phyloP scores from a whole-genome alignment of 208 protist genomes.

The Vickermania spadyakhi region DNA sequence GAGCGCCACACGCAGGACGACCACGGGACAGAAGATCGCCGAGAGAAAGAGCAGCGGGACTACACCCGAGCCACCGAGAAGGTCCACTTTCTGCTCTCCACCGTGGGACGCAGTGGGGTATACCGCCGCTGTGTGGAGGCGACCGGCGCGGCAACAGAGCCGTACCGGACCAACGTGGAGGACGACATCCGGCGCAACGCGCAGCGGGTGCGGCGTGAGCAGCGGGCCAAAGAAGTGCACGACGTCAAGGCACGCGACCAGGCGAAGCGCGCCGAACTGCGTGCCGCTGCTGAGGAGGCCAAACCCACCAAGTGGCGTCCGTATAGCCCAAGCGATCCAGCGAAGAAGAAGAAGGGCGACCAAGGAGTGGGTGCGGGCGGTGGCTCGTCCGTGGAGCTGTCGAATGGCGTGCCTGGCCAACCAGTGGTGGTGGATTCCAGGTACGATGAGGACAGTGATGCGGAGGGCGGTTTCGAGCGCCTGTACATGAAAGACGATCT shows the following conservation, averaged over 20 bases:
- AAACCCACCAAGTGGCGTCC: background rate
- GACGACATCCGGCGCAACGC: conserved; percentile 13
- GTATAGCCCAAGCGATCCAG: background rate
- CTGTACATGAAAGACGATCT: background rate
- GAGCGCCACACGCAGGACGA: background rate
- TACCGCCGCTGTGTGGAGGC: conserved; percentile 7
- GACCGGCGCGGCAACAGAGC: background rate
- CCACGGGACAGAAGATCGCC: conserved; percentile 11
- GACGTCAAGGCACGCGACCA: background rate
- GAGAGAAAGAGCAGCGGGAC: conserved; percentile 7
- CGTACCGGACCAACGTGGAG: conserved; percentile 21
- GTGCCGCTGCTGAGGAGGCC: no score
- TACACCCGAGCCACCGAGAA: background rate
- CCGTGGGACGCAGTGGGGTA: conserved; percentile 11
- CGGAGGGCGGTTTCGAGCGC: background rate
- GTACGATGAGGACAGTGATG: background rate
- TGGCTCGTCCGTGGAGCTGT: no score
- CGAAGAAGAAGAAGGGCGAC: background rate
- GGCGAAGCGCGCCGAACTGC: background rate
- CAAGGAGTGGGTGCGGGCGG: background rate
- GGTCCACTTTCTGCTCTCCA: conserved; percentile 18
- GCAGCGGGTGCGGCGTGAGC: conserved; percentile 1
- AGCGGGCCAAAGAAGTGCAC: background rate
- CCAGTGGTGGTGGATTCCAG: background rate
- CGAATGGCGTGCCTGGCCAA: no score